Base-by-base conservation (phyloP, 495 filamentous ascomycete genomes). In the Hapsidospora chrysogenum region DNA sequence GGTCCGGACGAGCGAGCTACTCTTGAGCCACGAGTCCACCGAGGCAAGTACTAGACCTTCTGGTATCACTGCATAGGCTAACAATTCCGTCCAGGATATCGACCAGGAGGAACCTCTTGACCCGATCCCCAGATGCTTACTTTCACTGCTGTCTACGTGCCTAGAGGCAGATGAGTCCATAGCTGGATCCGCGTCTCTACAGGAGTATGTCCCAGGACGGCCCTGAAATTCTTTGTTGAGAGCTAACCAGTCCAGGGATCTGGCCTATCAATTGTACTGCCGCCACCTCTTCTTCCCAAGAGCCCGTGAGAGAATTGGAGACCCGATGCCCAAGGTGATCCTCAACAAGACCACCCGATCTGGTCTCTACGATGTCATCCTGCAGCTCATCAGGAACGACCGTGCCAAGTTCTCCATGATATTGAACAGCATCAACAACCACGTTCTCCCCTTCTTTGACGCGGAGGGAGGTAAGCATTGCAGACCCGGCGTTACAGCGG, bases 231-330 rank as follows among this genome's bases (percentile, higher is more conserved):
- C n/a, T n/a, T n/a, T n/a, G n/a, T n/a, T n/a, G n/a, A n/a, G n/a
- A n/a, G n/a, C n/a, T n/a, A n/a, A n/a, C n/a, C n/a, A n/a, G n/a
- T n/a, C n/a, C n/a, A n/a, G n/a, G n/a, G n/a, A n/a, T n/a, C n/a
- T n/a, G n/a, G n/a, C n/a, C n/a, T n/a, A n/a, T n/a, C n/a, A n/a
- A n/a, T n/a, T n/a, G n/a, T n/a, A n/a, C n/a, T n/a, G n/a, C 44
- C 65, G 57, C 40, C 70, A 61, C 28, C 78, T 80, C 42, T 65
- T 92, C 1, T 87, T 85, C 44, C 78, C 58, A 1, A 49, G 74
- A 1, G 66, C 66, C 6, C 53, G 76, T 16, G 59, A 69, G 2
- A 38, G 46, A 18, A 36, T 40, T 17, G 49, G 50, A 6, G 39
- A 36, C 0, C 35, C 43, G 10, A 45, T 44, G 14, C 45, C 35